These are phyloP conservation scores for Mycena metata DNA, from an alignment of 768 basidiomycete species.

Conservation along the genomic window DNA sequence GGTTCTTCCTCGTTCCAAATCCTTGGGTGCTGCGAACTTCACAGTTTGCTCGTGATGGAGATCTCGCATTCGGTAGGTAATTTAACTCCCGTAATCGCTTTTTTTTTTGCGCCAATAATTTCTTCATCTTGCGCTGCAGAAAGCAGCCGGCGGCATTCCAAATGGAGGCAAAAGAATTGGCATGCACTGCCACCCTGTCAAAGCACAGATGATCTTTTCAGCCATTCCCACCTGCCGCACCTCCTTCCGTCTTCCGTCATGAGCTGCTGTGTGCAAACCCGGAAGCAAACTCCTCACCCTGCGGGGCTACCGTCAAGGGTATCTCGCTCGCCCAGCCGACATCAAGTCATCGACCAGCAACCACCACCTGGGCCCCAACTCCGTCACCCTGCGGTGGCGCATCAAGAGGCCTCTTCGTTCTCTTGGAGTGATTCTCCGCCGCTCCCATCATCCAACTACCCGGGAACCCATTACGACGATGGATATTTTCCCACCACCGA, in stretches of 20 bases:
- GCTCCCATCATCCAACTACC: conserved; percentile 18
- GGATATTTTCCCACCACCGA: conserved; percentile 27
- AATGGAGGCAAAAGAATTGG: too few species aligned
- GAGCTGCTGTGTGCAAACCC: conserved; percentile 75
- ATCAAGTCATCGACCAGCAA: conserved; percentile 63
- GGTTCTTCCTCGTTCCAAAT: too few species aligned
- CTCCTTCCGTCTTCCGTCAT: conserved; percentile 49
- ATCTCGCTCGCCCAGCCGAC: conserved; percentile 46
- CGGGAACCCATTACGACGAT: conserved; percentile 24
- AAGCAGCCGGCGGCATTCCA: conserved; percentile 22
- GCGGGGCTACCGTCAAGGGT: conserved; percentile 46
- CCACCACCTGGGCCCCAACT: conserved; percentile 56
- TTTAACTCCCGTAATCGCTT: not conserved
- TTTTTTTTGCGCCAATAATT: not conserved
- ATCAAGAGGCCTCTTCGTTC: conserved; percentile 46
- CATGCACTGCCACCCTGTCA: conserved; percentile 23
- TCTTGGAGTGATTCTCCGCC: conserved; percentile 51
- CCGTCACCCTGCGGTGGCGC: conserved; percentile 47
- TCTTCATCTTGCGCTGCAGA: not conserved
- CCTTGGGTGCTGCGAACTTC: too few species aligned
- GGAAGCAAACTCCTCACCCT: conserved; percentile 36
- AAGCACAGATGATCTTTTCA: not conserved
- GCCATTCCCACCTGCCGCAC: conserved; percentile 10
- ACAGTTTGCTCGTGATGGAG: too few species aligned
- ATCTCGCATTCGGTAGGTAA: too few species aligned